Percentiles rank a stretch among this genome's conserved stretches.
phyloP scores from a whole-genome alignment of 257 asterid species.

The Echium plantagineum region DNA sequence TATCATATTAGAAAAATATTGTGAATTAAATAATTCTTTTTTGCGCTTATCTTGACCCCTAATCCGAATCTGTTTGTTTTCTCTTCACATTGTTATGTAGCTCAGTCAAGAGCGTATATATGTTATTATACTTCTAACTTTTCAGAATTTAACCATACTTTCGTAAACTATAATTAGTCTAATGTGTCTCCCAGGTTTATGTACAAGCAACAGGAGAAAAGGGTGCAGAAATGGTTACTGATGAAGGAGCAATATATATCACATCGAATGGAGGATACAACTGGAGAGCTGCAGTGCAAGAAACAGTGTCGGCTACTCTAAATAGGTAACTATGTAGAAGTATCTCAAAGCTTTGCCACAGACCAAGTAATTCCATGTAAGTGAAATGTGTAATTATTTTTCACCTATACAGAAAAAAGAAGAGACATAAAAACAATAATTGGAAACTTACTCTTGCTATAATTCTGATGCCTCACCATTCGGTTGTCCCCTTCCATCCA shows the following conservation, averaged over 20 bases:
- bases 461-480: too few species aligned
- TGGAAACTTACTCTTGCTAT: too few species aligned
- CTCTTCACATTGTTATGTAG: neutral
- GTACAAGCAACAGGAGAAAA: conserved; percentile 73
- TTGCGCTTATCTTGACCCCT: neutral
- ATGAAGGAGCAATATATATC: conserved; percentile 88
- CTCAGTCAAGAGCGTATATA: neutral
- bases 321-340: conserved; percentile 46
- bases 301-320: conserved; percentile 94
- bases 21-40: neutral
- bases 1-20: neutral
- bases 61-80: neutral
- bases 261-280: conserved; percentile 93
- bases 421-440: too few species aligned
- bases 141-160: neutral
- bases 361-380: too few species aligned
- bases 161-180: neutral
- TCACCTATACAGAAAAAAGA: neutral
- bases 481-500: too few species aligned
- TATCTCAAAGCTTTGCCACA: neutral
- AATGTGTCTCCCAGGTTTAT: conserved; percentile 50
- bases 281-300: conserved; percentile 98
- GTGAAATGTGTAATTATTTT: too few species aligned
- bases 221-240: conserved; percentile 94
- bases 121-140: neutral